Evolutionary conservation across 306 rosid genomes (phyloP).

Genomic region (Vicia villosa): DNA sequence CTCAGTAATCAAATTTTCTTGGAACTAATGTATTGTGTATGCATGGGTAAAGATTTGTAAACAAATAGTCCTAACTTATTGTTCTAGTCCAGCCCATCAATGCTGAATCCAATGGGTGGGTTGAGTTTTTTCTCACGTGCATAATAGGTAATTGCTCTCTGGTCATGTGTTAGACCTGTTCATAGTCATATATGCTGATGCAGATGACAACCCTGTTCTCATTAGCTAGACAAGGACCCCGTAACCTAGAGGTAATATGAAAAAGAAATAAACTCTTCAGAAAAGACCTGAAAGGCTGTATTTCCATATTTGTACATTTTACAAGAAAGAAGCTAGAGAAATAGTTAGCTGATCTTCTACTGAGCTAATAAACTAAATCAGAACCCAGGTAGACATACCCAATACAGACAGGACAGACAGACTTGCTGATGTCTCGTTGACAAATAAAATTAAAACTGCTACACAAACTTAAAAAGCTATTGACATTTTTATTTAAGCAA

Average conservation of each 20-base stretch:
- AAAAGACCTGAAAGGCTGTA: background rate
- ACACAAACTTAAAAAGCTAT: conserved; percentile 14
- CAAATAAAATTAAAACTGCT: conserved; percentile 4
- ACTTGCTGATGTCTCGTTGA: conserved; percentile 18
- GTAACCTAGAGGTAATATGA: background rate
- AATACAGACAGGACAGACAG: conserved; percentile 11
- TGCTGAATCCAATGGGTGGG: background rate
- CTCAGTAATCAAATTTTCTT: background rate
- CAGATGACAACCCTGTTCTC: background rate
- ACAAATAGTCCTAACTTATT: background rate
- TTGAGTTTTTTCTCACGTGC: background rate
- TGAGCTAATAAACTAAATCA: background rate
- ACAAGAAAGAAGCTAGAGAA: background rate
- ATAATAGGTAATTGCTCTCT: background rate
- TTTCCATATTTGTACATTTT: background rate
- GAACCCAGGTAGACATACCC: background rate
- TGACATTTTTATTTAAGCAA: conserved; percentile 28
- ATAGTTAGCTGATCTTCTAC: background rate
- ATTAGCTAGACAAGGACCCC: background rate
- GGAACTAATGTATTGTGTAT: conserved; percentile 2
- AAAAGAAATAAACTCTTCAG: background rate
- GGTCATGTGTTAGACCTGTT: background rate
- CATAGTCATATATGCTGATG: background rate
- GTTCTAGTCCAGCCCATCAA: background rate
- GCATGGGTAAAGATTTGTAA: background rate